Evolutionary conservation across 306 rosid genomes (phyloP).

Genomic region (Hippophae rhamnoides): DNA sequence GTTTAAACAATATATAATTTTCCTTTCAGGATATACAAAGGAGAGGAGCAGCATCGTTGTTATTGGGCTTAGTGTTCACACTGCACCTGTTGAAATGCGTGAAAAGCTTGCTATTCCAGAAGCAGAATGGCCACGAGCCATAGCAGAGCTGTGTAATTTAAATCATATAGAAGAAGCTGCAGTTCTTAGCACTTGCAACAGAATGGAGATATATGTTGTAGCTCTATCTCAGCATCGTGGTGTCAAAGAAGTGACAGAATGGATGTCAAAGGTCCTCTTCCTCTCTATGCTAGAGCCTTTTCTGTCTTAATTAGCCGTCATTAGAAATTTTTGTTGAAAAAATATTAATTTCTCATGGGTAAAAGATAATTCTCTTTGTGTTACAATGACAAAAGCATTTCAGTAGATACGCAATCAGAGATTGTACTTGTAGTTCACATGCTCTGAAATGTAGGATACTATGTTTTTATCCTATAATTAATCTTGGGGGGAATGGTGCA

Average conservation of each 20-base stretch:
- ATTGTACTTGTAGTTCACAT: too few species aligned
- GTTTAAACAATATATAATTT: not conserved
- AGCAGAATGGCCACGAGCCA: constrained; percentile 99
- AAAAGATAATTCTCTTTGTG: not conserved
- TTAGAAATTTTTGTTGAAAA: not conserved
- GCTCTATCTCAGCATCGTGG: constrained; percentile 97
- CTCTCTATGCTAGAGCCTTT: not conserved
- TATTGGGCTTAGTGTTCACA: constrained; percentile 94
- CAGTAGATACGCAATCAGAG: not conserved
- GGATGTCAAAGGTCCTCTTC: constrained; percentile 84
- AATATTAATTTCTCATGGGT: too few species aligned
- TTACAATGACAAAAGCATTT: not conserved
- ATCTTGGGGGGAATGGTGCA: too few species aligned
- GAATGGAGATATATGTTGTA: constrained; percentile 98
- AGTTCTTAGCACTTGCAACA: constrained; percentile 93
- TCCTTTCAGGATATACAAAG: constrained; percentile 75
- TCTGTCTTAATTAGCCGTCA: not conserved
- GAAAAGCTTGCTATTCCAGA: constrained; percentile 96
- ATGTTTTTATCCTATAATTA: too few species aligned
- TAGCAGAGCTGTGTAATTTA: constrained; percentile 76
- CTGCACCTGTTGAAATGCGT: constrained; percentile 94
- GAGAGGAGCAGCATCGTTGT: constrained; percentile 92
- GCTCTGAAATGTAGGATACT: not conserved
- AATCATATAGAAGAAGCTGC: constrained; percentile 99
- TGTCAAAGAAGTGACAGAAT: constrained; percentile 92